Evolutionary conservation across 2,329 filamentous ascomycete species (phyloP), one percentile per base, ranked within the genome.

Genomic region (Drechslera avenae): DNA sequence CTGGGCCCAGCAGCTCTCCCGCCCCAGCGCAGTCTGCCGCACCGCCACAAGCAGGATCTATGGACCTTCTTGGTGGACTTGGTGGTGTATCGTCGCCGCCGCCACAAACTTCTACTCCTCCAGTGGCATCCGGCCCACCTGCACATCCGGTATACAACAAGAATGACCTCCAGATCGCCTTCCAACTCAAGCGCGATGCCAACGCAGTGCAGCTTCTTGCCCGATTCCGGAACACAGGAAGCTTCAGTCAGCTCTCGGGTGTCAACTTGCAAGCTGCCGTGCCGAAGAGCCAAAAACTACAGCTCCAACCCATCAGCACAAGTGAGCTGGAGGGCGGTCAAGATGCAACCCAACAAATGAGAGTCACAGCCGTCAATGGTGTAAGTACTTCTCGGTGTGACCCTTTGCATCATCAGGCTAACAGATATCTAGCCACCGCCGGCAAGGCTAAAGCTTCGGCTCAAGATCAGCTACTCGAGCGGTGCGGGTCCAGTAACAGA

Each of bases 191-290:
- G 72, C 84, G 94, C 36, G 94, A 88, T 60, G 82, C 88, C 3
- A 89, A 90, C 37, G 84, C 85, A 7, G 87, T 96, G 16, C 91
- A 96, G 69, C 86, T 96, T 5, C 80, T 87, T 41, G 91, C 91
- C 13, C 86, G 86, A 7, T 99, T 99, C 80, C 84, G 83, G 32
- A 97, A 97, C 73, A 83, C 77, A 0, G 88, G 86, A 12, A 80
- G 81, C 50, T 84, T 87, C 23, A 81, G 81, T 12, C 76, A 79
- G 12, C 79, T 97, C 40, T 86, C 86, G 13, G 84, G 83, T 37
- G 89, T 97, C 23, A 90, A 90, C 19, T 74, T 99, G 59, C 94
- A 99, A 73, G 94, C 93, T 35, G 94, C 94, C 1, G 94, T 99
- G 46, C 94, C 94, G 7, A 99, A 97, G 77, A 91, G 89, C 36